Percentiles rank a stretch among this genome's conserved stretches.
Evolutionary conservation across 768 basidiomycete genomes (phyloP).

Genomic region (Symmetrospora coprosmae): DNA sequence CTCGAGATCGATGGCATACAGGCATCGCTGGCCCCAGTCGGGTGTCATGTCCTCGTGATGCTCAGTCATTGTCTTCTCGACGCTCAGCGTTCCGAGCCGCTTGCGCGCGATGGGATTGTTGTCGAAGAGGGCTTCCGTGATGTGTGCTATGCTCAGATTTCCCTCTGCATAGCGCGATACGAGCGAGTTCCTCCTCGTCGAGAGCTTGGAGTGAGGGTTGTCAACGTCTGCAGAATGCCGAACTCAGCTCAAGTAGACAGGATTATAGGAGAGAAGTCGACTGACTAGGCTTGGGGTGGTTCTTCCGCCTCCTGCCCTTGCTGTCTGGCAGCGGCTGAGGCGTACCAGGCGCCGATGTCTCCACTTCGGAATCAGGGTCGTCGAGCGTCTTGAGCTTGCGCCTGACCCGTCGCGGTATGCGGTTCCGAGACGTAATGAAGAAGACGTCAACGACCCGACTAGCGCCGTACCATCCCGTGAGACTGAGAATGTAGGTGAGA

Average conservation of each 20-base stretch:
- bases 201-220: too few species aligned
- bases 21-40: neutral
- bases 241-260: too few species aligned
- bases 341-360: too few species aligned
- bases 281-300: too few species aligned
- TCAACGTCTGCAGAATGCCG: neutral
- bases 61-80: constrained; percentile 8
- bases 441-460: constrained; percentile 10
- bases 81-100: neutral
- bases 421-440: neutral
- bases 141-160: neutral
- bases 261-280: too few species aligned
- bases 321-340: too few species aligned
- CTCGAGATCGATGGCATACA: constrained; percentile 15
- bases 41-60: neutral
- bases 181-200: neutral
- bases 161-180: neutral
- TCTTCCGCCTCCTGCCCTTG: too few species aligned
- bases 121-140: neutral
- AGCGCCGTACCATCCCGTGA: constrained; percentile 13
- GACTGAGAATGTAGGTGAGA: constrained; percentile 16
- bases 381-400: constrained; percentile 6
- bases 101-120: constrained; percentile 1
- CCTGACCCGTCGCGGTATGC: constrained; percentile 7
- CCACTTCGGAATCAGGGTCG: constrained; percentile 15